A percentile compares a stretch with the other conserved stretches of the same genome.
These are phyloP conservation scores for Neurospora sp. DNA, from an alignment of 495 filamentous ascomycete genomes.

Conservation along the genomic window DNA sequence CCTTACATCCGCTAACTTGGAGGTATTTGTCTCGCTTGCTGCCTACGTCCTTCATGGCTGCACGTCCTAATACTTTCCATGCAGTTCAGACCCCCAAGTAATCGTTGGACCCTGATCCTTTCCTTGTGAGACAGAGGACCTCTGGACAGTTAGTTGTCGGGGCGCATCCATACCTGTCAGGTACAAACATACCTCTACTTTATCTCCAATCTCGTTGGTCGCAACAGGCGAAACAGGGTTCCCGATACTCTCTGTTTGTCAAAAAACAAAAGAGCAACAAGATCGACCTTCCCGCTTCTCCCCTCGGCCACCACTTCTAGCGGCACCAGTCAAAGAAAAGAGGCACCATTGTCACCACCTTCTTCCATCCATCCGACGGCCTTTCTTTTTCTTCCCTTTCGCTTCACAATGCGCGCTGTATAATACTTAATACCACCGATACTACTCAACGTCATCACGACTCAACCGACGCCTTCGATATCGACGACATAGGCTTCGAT, in stretches of 20 bases:
- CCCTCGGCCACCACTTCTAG: not conserved
- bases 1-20: not conserved
- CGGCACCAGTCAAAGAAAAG: constrained; percentile 2
- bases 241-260: not conserved
- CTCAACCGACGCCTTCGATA: constrained; percentile 8
- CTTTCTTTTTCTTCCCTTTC: not conserved
- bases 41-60: not conserved
- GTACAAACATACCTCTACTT: not conserved
- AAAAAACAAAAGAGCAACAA: not conserved
- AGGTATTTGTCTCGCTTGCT: not conserved
- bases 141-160: not conserved
- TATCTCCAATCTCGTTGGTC: not conserved
- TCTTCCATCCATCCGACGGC: not conserved
- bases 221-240: not conserved
- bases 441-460: not conserved
- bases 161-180: not conserved
- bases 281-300: not conserved
- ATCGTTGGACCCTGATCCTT: not conserved
- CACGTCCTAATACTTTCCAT: not conserved
- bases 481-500: constrained; percentile 1
- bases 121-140: not conserved
- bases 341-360: not conserved
- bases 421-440: constrained; percentile 11
- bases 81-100: not conserved
- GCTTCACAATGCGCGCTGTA: constrained; percentile 10